Evolutionary conservation across 805 yeast genomes (phyloP).

Genomic region (Yarrowia divulgata): DNA sequence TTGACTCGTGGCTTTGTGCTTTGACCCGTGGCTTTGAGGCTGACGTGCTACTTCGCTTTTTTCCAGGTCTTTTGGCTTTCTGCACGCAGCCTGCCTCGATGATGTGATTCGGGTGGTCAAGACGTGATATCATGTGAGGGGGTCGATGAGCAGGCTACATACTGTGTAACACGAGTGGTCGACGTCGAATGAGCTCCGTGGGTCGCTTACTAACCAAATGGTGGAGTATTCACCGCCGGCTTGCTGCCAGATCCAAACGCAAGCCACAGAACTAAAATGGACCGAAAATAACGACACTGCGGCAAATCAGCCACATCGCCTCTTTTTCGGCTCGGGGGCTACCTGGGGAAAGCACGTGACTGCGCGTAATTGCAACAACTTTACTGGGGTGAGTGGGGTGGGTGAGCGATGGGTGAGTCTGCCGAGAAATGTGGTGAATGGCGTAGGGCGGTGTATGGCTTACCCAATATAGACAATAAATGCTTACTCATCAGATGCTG

Average conservation of each 20-base stretch:
- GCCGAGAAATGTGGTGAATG: background rate
- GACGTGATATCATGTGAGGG: conserved; percentile 25
- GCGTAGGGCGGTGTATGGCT: no score
- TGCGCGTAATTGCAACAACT: conserved; percentile 14
- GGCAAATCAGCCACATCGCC: conserved; percentile 27
- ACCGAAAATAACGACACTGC: background rate
- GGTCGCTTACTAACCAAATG: background rate
- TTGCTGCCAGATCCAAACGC: background rate
- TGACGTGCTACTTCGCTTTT: conserved; percentile 3
- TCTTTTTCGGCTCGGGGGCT: conserved; percentile 6
- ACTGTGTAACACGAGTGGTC: no score
- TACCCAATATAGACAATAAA: no score
- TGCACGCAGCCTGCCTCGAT: conserved; percentile 31
- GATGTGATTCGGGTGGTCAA: conserved; percentile 29
- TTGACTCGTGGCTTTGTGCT: conserved; percentile 33
- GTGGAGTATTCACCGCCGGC: no score
- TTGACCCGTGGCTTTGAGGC: conserved; percentile 37
- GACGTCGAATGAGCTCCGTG: no score
- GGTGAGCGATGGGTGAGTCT: background rate
- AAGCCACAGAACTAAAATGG: conserved; percentile 22
- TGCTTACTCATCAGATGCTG: no score
- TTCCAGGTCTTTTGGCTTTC: conserved; percentile 23
- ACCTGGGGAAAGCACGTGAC: conserved; percentile 32
- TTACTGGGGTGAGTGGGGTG: conserved; percentile 1
- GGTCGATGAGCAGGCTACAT: background rate